These are phyloP conservation scores for Steccherinum ochraceum DNA, from an alignment of 768 basidiomycete genomes.

Conservation along the genomic window DNA sequence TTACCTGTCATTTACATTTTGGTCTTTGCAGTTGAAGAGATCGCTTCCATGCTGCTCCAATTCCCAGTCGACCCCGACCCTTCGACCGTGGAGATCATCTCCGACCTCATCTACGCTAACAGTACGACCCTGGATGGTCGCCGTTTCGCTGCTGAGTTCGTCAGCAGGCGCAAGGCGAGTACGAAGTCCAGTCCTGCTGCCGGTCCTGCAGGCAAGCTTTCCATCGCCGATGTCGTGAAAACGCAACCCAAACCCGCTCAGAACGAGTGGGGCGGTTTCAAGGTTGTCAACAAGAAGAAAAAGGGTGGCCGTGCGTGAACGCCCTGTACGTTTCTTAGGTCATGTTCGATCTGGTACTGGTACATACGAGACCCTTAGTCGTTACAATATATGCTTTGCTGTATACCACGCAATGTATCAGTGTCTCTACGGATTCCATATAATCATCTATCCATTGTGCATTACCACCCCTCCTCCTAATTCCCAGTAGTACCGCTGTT, in stretches of 20 bases:
- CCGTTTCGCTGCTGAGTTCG: conserved; percentile 90
- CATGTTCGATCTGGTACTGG: not conserved
- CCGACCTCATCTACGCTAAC: conserved; percentile 90
- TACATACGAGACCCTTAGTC: not conserved
- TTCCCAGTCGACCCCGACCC: conserved; percentile 89
- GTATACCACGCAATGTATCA: not conserved
- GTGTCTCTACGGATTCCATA: not conserved
- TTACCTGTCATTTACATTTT: not conserved
- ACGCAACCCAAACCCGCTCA: conserved; percentile 68
- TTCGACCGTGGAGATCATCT: conserved; percentile 84
- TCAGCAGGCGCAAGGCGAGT: conserved; percentile 81
- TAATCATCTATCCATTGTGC: not conserved
- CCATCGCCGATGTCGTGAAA: conserved; percentile 89
- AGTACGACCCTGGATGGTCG: conserved; percentile 94
- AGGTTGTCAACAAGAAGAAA: conserved; percentile 95
- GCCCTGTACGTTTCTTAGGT: not conserved
- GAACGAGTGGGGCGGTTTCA: conserved; percentile 82
- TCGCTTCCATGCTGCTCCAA: conserved; percentile 89
- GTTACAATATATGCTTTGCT: not conserved
- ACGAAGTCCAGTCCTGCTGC: conserved; percentile 39
- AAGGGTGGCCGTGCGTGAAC: conserved; percentile 57
- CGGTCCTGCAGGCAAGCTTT: conserved; percentile 43
- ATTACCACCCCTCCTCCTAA: not conserved
- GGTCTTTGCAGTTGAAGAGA: conserved; percentile 85
- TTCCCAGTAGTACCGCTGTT: not conserved